phyloP scores from a whole-genome alignment of 805 yeast species.

The Jamesozyma piceae region DNA sequence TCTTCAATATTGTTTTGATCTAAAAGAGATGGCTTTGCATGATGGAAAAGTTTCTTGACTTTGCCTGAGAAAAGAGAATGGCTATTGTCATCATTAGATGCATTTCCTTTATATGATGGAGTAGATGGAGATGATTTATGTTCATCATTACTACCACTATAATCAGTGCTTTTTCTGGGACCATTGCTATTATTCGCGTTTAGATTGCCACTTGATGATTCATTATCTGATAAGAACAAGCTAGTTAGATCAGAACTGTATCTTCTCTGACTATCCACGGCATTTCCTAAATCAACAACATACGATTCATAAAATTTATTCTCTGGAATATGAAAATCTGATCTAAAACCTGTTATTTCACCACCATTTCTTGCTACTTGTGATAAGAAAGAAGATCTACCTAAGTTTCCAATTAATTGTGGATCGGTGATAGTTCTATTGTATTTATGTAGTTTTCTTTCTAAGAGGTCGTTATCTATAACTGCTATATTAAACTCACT shows the following conservation, averaged over 20 bases:
- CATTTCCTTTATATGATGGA: neutral
- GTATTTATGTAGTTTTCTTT: slow-evolving; percentile 36
- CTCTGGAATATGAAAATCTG: slow-evolving; percentile 26
- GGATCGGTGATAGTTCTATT: slow-evolving; percentile 48
- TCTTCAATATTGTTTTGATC: slow-evolving; percentile 5
- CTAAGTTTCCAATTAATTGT: slow-evolving; percentile 15
- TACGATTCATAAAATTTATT: slow-evolving; percentile 24
- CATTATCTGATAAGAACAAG: slow-evolving; percentile 5
- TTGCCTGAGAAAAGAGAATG: slow-evolving; percentile 17
- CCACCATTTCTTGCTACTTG: slow-evolving; percentile 42
- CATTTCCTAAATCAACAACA: slow-evolving; percentile 12
- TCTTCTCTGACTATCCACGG: slow-evolving; percentile 14
- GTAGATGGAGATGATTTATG: neutral
- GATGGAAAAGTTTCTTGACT: slow-evolving; percentile 25
- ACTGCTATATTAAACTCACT: slow-evolving; percentile 44
- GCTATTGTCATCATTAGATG: slow-evolving; percentile 6
- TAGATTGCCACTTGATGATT: neutral
- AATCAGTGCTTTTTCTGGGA: neutral
- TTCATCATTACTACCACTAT: neutral
- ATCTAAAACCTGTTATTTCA: slow-evolving; percentile 34
- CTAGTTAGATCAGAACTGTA: neutral
- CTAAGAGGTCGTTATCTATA: slow-evolving; percentile 41
- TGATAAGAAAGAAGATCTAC: slow-evolving; percentile 33
- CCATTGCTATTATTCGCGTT: neutral
- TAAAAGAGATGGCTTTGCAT: slow-evolving; percentile 14